Conservation (phyloP, 1,284 basidiomycete genomes). For the Exsudoporus floridanus region DNA sequence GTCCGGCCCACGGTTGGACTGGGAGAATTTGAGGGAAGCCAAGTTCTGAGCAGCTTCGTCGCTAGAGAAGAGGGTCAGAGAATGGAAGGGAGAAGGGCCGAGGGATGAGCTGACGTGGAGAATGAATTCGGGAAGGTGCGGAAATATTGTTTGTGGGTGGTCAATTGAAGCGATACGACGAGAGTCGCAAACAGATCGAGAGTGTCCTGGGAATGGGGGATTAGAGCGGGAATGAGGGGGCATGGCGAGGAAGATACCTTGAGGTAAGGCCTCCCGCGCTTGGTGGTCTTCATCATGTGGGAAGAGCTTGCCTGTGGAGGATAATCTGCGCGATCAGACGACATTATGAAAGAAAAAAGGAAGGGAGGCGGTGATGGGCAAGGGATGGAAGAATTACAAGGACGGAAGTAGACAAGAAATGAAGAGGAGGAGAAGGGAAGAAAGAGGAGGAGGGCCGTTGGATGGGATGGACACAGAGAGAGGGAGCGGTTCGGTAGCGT, state of each 20-base stretch:
- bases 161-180: slow-evolving; percentile 89
- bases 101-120: slow-evolving; percentile 68
- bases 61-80: slow-evolving; percentile 43
- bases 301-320: slow-evolving; percentile 59
- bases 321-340: slow-evolving; percentile 38
- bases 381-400: slow-evolving; percentile 28
- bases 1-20: slow-evolving; percentile 97
- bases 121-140: slow-evolving; percentile 94
- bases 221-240: not conserved
- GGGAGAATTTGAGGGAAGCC: slow-evolving; percentile 96
- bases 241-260: slow-evolving; percentile 54
- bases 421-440: slow-evolving; percentile 32
- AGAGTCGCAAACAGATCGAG: slow-evolving; percentile 98
- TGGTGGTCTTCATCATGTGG: slow-evolving; percentile 97
- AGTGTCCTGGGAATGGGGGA: slow-evolving; percentile 70
- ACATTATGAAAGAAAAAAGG: slow-evolving; percentile 39
- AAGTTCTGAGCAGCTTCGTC: slow-evolving; percentile 96
- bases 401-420: slow-evolving; percentile 22
- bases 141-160: slow-evolving; percentile 93
- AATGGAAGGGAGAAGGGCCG: slow-evolving; percentile 8
- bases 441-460: slow-evolving; percentile 32
- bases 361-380: slow-evolving; percentile 27
- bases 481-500: slow-evolving; percentile 28
- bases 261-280: slow-evolving; percentile 89
- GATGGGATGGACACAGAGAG: slow-evolving; percentile 19